Base-by-base conservation (phyloP, 1,139 yeast genomes). In the Meyerozyma elateridarum region DNA sequence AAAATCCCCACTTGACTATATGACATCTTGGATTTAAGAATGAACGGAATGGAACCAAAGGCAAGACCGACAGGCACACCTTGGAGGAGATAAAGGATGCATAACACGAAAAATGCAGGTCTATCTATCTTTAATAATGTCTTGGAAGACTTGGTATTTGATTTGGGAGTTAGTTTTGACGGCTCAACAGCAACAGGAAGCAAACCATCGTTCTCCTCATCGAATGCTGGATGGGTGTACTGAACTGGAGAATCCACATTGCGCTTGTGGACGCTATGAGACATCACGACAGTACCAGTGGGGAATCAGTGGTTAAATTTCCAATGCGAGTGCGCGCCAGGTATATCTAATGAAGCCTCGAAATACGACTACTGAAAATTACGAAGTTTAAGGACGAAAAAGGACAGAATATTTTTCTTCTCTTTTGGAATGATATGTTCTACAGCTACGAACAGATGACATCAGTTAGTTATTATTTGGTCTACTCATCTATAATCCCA, bases 41-140 rank as follows among this genome's bases (percentile, higher is more conserved):
- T 64, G 49, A 89, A 91, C 1, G 98, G 99, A n/a, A 91, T 72
- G 1, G 95, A 82, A 3, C 98, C 98, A 62, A 91, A 88, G 2
- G 96, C 95, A 26, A 91, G 59, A 0, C 99, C 99, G 11, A 89
- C 94, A 0, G 98, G 98, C 4, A 91, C 79, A 16, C 98, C 99
- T 54, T 91, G 98, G 8, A 89, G 68, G 29, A 88, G 61, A 50
- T 91, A 91, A 18, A 91, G 60, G 6, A 83, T 49, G 7, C 85
- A 79, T 34, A 91, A 61, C 11, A 89, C 68, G 26, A 71, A 59
- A 51, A 91, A 91, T 35, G 89, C 85, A 13, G 82, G 82, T 35
- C 81, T 54, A 45, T 83, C 91, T 13, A 56, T 55, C 8, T 17
- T 17, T 8, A 24, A 15, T 24, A 24, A 15, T 14, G 11, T 17